Percentiles rank a stretch among this genome's conserved stretches.
Evolutionary conservation across 1,284 basidiomycete genomes (phyloP).

Genomic region (Melanopsichium pennsylvanicum): DNA sequence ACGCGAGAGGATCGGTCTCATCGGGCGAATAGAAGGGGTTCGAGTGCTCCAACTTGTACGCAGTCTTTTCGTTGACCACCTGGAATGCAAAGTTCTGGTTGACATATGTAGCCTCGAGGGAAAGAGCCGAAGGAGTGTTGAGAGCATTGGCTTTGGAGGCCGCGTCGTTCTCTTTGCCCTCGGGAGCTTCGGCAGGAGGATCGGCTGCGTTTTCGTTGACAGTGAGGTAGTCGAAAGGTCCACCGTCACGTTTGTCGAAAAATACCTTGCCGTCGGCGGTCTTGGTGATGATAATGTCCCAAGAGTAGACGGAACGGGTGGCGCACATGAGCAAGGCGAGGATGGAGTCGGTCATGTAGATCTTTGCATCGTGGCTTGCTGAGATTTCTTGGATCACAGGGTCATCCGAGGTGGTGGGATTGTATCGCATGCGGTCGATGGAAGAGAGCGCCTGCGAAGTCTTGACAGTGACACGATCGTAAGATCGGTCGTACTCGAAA

Average conservation of each 20-base stretch:
- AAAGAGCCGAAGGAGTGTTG: constrained; percentile 92
- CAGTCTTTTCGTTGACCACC: constrained; percentile 80
- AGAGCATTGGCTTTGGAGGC: constrained; percentile 73
- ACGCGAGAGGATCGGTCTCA: constrained; percentile 92
- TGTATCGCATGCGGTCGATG: constrained; percentile 95
- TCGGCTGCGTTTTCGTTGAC: constrained; percentile 99
- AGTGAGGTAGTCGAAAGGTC: constrained; percentile 93
- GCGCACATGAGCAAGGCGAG: constrained; percentile 96
- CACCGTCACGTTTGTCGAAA: constrained; percentile 93
- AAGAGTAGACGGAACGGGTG: constrained; percentile 93
- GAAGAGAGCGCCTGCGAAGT: constrained; percentile 88
- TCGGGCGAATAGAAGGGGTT: constrained; percentile 90
- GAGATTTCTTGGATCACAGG: constrained; percentile 69
- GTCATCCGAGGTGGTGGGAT: constrained; percentile 95
- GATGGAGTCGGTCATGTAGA: constrained; percentile 96
- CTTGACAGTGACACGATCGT: constrained; percentile 89
- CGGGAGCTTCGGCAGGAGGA: constrained; percentile 79
- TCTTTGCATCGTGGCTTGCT: constrained; percentile 73
- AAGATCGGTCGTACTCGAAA: constrained; percentile 91
- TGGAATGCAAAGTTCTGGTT: constrained; percentile 99
- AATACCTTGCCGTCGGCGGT: constrained; percentile 88
- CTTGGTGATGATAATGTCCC: constrained; percentile 95
- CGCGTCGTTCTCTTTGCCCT: constrained; percentile 55
- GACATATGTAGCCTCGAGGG: constrained; percentile 97
- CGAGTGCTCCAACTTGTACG: constrained; percentile 64